Evolutionary conservation across 352 stramenopile genomes (phyloP).

Genomic region (Pythium guiyangense): DNA sequence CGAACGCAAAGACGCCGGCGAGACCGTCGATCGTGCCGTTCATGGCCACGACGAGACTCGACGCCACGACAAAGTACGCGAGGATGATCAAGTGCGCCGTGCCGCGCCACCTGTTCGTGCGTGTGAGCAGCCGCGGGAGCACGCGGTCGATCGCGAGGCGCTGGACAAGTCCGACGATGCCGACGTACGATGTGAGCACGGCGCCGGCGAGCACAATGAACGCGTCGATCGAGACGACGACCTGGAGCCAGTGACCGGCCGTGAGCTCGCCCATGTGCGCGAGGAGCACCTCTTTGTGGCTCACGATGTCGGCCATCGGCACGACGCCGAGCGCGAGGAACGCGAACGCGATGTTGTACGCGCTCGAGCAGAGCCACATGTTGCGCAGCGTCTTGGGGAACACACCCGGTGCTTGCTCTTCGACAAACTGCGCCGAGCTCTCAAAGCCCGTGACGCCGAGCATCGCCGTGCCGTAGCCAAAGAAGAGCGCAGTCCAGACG

Average conservation of each 20-base stretch:
- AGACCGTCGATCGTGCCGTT: conserved; percentile 57
- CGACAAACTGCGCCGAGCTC: conserved; percentile 78
- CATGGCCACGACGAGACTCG: conserved; percentile 47
- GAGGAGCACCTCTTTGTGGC: conserved; percentile 39
- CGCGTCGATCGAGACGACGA: conserved; percentile 49
- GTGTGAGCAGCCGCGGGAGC: conserved; percentile 29
- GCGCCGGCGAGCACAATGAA: conserved; percentile 75
- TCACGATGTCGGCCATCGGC: conserved; percentile 51
- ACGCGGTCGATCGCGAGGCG: conserved; percentile 61
- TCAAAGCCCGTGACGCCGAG: conserved; percentile 85
- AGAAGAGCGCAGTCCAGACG: conserved; percentile 37
- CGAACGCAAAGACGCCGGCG: conserved; percentile 67
- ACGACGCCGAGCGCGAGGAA: conserved; percentile 66
- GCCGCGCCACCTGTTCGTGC: conserved; percentile 42
- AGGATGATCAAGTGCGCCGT: conserved; percentile 60
- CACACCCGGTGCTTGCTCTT: conserved; percentile 72
- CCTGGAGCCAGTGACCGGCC: conserved; percentile 21
- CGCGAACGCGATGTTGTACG: conserved; percentile 79
- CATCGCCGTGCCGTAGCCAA: conserved; percentile 61
- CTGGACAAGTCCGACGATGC: conserved; percentile 53
- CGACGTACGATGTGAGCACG: conserved; percentile 66
- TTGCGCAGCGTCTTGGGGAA: conserved; percentile 81
- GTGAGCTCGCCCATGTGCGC: conserved; percentile 45
- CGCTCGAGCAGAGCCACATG: conserved; percentile 70
- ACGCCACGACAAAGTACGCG: conserved; percentile 41